Evolutionary conservation across 129 eudicot genomes (phyloP), one percentile per base, ranked within the genome.

Genomic region (Dittrichia graveolens): DNA sequence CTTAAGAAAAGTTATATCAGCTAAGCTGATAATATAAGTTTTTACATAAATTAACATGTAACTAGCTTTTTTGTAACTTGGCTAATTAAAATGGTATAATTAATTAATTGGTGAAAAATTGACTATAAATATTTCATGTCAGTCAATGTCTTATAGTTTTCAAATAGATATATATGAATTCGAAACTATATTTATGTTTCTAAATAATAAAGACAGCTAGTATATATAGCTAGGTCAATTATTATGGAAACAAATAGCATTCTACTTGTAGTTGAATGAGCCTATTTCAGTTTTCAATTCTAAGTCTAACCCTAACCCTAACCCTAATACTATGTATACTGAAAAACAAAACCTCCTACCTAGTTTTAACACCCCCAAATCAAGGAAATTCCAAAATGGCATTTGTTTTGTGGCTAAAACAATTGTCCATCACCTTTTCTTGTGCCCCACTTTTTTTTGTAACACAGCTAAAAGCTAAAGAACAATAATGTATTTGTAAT

Each of bases 391-490:
- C 85, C 89, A 73, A 75, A 66, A 74, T 74, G 18, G 2, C 65
- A 60, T 82, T 86, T 83, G 80, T 81, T 84, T 82, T 65, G 66
- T 75, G 75, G 83, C 80, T 65, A 80, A 82, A 86, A 82, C 80
- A 84, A 79, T 75, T 72, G 75, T 72, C 77, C 86, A 79, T 76
- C 84, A 79, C 73, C 79, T 84, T 88, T 85, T 77, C 24, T 78
- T 65, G 78, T 71, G 85, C 78, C 85, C 81, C 79, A 76, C 87
- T 81, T 84, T 71, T 61, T 78, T 78, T 78, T 84, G 80, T 73
- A 71, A 84, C 82, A 89, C 84, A 89, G 96, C 77, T 84, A 89
- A 89, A 89, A 89, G 82, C 77, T 80, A 79, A 79, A 79, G 79
- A 83, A 78, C 60, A 71, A 58, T 43, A 71, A 38, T 47, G 57